A percentile compares a stretch with the other conserved stretches of the same genome.
Evolutionary conservation across 495 filamentous ascomycete species (phyloP).

Genomic region (Jackrogersella minutella): DNA sequence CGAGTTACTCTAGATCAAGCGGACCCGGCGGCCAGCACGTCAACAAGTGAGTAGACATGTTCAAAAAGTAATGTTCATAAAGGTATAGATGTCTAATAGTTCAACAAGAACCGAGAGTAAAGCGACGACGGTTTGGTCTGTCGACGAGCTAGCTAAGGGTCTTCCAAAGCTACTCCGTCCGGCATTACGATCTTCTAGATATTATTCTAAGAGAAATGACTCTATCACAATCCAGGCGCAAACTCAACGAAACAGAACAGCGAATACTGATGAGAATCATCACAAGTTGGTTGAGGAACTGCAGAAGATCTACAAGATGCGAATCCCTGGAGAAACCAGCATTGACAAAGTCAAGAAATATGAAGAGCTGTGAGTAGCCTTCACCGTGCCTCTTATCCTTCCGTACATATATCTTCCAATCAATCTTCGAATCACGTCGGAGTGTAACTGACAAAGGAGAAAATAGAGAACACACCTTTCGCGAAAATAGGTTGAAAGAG

Average conservation of each 20-base stretch:
- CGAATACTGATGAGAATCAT: conserved; percentile 56
- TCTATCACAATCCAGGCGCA: conserved; percentile 56
- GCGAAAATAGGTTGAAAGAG: conserved; percentile 69
- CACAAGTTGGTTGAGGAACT: conserved; percentile 56
- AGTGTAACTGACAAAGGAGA: not conserved
- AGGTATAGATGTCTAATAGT: conserved; percentile 18
- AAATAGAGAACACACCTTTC: conserved; percentile 73
- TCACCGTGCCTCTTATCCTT: not conserved
- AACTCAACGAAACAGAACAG: conserved; percentile 55
- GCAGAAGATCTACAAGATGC: conserved; percentile 68
- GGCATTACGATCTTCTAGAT: conserved; percentile 70
- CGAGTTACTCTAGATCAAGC: conserved; percentile 84
- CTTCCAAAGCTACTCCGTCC: conserved; percentile 75
- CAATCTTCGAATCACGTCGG: not conserved
- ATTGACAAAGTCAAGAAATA: conserved; percentile 52
- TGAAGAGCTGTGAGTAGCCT: conserved; percentile 47
- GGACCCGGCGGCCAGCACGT: conserved; percentile 96
- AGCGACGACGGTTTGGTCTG: conserved; percentile 73
- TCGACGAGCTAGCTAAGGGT: conserved; percentile 63
- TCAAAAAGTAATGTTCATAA: not conserved
- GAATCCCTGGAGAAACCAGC: conserved; percentile 50
- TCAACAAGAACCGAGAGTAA: conserved; percentile 84
- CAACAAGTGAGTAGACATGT: conserved; percentile 81
- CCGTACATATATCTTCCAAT: no score
- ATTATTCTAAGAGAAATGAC: conserved; percentile 70